Percentiles rank a stretch among this genome's conserved stretches.
Evolutionary conservation across 2,329 filamentous ascomycete genomes (phyloP).

Genomic region (Magnaporthiopsis incrustans): DNA sequence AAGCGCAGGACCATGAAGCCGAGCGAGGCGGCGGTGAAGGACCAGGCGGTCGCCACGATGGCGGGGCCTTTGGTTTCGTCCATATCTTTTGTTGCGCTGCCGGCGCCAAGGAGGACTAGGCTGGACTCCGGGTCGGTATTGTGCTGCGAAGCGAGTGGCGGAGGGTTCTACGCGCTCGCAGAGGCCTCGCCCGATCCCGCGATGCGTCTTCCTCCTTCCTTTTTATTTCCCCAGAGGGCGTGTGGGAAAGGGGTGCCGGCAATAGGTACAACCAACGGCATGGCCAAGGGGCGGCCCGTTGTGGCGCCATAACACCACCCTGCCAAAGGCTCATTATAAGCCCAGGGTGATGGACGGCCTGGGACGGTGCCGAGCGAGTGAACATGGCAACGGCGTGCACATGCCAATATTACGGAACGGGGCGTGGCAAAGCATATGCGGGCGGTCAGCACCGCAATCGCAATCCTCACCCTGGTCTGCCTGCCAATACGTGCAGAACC

Average conservation of each 20-base stretch:
- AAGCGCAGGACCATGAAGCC: constrained; percentile 4
- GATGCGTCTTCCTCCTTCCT: not conserved
- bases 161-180: not conserved
- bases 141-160: not conserved
- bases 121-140: not conserved
- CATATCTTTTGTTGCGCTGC: not conserved
- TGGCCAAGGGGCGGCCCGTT: not conserved
- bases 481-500: not conserved
- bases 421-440: too few relatives aligned
- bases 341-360: not conserved
- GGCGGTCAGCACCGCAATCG: too few relatives aligned
- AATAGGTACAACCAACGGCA: not conserved
- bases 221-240: not conserved
- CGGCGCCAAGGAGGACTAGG: too few relatives aligned
- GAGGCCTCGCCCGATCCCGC: not conserved
- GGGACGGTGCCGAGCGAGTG: not conserved
- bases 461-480: not conserved
- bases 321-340: not conserved
- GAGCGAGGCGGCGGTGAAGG: not conserved
- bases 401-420: not conserved
- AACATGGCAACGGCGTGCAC: not conserved
- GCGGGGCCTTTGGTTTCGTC: constrained; percentile 1
- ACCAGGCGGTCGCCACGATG: constrained; percentile 2
- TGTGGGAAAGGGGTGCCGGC: too few relatives aligned
- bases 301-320: not conserved